Conservation (phyloP, 2,329 filamentous ascomycete species). For the Rugonectria rugulosa region DNA sequence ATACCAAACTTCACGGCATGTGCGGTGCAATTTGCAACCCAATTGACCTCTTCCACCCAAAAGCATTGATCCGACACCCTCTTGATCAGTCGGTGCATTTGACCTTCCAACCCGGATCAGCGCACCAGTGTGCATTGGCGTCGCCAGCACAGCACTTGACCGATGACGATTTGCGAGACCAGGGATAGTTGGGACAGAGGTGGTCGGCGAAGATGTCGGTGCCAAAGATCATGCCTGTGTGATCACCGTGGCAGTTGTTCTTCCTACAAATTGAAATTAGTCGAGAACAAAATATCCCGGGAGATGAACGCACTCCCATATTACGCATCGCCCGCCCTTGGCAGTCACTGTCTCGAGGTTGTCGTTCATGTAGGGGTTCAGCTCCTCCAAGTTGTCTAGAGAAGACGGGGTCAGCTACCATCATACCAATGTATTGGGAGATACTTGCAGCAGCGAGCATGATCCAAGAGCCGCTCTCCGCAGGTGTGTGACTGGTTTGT, state of each 20-base stretch:
- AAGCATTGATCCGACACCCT: no score
- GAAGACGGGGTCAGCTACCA: not conserved
- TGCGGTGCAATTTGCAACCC: no score
- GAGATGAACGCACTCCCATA: slow-evolving; percentile 23
- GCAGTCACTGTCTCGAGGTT: slow-evolving; percentile 18
- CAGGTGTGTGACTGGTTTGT: slow-evolving; percentile 6
- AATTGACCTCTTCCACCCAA: not conserved
- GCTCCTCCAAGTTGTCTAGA: slow-evolving; percentile 23
- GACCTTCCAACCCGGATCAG: slow-evolving; percentile 7
- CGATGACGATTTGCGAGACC: slow-evolving; percentile 9
- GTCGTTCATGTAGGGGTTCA: slow-evolving; percentile 20
- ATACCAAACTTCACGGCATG: no score
- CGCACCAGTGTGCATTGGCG: slow-evolving; percentile 16
- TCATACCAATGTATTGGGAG: no score
- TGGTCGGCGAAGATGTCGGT: slow-evolving; percentile 4
- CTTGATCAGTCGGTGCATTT: slow-evolving; percentile 19
- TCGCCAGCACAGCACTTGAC: slow-evolving; percentile 29
- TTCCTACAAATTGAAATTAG: slow-evolving; percentile 13
- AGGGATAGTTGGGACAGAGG: slow-evolving; percentile 19
- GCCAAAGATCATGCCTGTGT: slow-evolving; percentile 24
- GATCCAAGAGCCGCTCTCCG: not conserved
- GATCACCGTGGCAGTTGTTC: slow-evolving; percentile 20
- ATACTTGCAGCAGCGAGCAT: slow-evolving; percentile 24
- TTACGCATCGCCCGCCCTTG: slow-evolving; percentile 21
- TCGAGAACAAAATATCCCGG: not conserved